Conservation (phyloP, 257 asterid species). For the Mentha longifolia region DNA sequence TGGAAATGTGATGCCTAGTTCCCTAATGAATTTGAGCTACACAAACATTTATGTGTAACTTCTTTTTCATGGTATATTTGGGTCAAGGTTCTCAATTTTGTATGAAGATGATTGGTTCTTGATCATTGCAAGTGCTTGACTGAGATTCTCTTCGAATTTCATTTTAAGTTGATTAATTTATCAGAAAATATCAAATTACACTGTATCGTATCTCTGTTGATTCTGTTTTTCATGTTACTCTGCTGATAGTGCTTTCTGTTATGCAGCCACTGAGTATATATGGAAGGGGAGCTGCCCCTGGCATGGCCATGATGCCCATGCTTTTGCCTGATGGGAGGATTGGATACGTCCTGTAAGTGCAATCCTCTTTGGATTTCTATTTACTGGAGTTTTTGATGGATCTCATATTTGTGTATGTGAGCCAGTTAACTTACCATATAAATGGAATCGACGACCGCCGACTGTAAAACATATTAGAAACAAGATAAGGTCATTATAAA, state of each 20-base stretch:
- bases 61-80: neutral
- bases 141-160: neutral
- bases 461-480: neutral
- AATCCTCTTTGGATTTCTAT: conserved; percentile 15
- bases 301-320: conserved; percentile 99
- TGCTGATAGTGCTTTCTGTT: conserved; percentile 34
- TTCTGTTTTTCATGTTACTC: conserved; percentile 15
- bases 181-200: neutral
- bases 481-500: no score
- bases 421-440: neutral
- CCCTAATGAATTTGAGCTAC: neutral
- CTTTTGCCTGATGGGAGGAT: conserved; percentile 98
- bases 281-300: conserved; percentile 87
- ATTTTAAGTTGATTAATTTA: neutral
- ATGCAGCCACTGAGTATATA: conserved; percentile 44
- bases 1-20: neutral
- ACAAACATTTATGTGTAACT: neutral
- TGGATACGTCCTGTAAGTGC: conserved; percentile 98
- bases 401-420: neutral
- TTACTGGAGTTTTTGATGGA: neutral
- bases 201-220: neutral
- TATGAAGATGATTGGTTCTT: neutral
- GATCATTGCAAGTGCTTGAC: neutral
- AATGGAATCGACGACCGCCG: neutral
- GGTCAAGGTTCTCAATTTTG: neutral